Evolutionary conservation across 1,139 yeast species (phyloP), one percentile per base, ranked within the genome.

Genomic region (Debaryomyces subglobosus): DNA sequence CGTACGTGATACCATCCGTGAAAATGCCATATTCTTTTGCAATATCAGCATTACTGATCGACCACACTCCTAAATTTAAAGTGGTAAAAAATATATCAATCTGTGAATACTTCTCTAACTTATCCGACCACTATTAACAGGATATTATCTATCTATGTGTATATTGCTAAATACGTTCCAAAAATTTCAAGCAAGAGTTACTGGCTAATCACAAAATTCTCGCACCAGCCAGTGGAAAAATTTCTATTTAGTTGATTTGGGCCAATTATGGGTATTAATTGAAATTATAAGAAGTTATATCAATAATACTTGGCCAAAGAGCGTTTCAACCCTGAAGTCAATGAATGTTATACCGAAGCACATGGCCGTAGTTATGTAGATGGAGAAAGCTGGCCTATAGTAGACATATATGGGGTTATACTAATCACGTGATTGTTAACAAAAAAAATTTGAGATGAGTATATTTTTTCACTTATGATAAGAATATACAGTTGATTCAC

Each of bases 361-460:
- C 13, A 27, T 10, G 30, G n/a, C n/a, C 13, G 1, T 27, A 12
- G 30, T 27, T 27, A n/a, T 27, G n/a, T 27, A 27, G 30, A 24
- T 9, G 13, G 12, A 12, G n/a, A 6, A 27, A 27, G 12, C 6
- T 5, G 13, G 9, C 15, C 16, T n/a, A 8, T 10, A 39, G 4
- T 12, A 39, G n/a, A 9, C 5, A 27, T 30, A 30, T 29, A 30
- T 30, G 36, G 43, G 36, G 36, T 20, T 30, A 2, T 12, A 13
- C 9, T 2, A 3, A 5, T 21, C 43, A 40, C 43, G 43, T 40
- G 43, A 40, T 35, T 1, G 6, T n/a, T 5, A 40, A 16, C 12
- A 40, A 40, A 35, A 34, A 40, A 40, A 40, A 40, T 30, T 40
- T 32, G 47, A 41, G 51, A 48, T 46, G 50, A 49, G 53, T 24